phyloP scores from a whole-genome alignment of 345 rosid species.

The Excoecaria agallocha region DNA sequence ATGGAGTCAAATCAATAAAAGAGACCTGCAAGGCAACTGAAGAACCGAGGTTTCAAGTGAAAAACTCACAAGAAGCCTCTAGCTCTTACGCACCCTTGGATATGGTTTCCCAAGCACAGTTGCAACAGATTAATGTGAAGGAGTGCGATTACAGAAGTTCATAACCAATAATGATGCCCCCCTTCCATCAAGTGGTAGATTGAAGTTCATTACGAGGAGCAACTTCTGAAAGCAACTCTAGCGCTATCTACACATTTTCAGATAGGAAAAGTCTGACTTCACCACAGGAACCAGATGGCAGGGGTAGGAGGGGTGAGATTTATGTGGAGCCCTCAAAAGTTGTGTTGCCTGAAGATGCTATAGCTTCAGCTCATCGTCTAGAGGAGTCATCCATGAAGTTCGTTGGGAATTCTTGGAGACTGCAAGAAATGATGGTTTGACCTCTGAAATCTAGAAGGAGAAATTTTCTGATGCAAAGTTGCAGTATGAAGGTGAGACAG shows the following conservation, averaged over 20 bases:
- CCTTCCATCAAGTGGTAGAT: slow-evolving; percentile 49
- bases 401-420: slow-evolving; percentile 69
- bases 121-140: slow-evolving; percentile 34
- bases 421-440: slow-evolving; percentile 51
- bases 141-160: slow-evolving; percentile 43
- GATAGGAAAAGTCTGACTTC: slow-evolving; percentile 34
- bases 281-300: slow-evolving; percentile 24
- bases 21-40: slow-evolving; percentile 28
- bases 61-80: slow-evolving; percentile 35
- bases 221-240: slow-evolving; percentile 48
- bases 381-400: slow-evolving; percentile 56
- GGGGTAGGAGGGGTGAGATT: slow-evolving; percentile 31
- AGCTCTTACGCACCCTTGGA: slow-evolving; percentile 41
- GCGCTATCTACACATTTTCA: slow-evolving; percentile 26
- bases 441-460: slow-evolving; percentile 42
- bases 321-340: slow-evolving; percentile 31
- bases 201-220: slow-evolving; percentile 35
- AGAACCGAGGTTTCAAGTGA: slow-evolving; percentile 31
- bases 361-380: slow-evolving; percentile 59
- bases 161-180: slow-evolving; percentile 47
- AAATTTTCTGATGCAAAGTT: slow-evolving; percentile 19
- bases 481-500: slow-evolving; percentile 31
- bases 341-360: slow-evolving; percentile 46
- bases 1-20: slow-evolving; percentile 32
- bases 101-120: slow-evolving; percentile 32